Conservation (phyloP, 2,329 filamentous ascomycete species). For the Leptographium procerum region DNA sequence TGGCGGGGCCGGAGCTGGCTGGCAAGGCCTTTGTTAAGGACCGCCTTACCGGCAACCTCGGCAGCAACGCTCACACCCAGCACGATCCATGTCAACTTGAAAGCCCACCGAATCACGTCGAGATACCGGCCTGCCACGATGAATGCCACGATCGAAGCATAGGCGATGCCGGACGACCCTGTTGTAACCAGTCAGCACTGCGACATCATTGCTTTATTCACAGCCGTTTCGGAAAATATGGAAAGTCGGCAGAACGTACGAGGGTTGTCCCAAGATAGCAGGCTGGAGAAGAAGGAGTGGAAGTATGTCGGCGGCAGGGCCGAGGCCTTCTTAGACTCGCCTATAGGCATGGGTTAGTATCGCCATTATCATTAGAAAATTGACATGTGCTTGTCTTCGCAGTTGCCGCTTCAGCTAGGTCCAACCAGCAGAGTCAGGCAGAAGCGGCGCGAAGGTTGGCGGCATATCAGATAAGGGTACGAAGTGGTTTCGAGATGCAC, state of each 20-base stretch:
- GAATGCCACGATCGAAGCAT: constrained; percentile 41
- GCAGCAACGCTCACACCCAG: constrained; percentile 48
- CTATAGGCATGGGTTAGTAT: neutral
- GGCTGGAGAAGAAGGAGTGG: constrained; percentile 58
- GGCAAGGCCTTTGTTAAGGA: constrained; percentile 50
- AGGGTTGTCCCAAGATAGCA: constrained; percentile 59
- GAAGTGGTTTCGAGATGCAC: neutral
- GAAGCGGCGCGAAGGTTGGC: neutral
- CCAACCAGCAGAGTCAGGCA: neutral
- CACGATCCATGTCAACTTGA: constrained; percentile 55
- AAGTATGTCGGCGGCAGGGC: constrained; percentile 53
- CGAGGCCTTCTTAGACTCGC: neutral
- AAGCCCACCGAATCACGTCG: constrained; percentile 51
- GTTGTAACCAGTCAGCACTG: neutral
- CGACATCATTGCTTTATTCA: neutral
- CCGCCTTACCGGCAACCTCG: constrained; percentile 48
- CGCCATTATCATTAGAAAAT: neutral
- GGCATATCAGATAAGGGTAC: neutral
- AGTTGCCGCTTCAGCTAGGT: too few species aligned
- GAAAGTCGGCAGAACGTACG: constrained; percentile 31
- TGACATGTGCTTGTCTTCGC: neutral
- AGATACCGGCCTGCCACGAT: constrained; percentile 57
- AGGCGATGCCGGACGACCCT: constrained; percentile 57
- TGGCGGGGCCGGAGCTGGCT: constrained; percentile 55
- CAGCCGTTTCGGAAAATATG: neutral